phyloP scores from a whole-genome alignment of 164 flowering plant species.

The Santalum album region DNA sequence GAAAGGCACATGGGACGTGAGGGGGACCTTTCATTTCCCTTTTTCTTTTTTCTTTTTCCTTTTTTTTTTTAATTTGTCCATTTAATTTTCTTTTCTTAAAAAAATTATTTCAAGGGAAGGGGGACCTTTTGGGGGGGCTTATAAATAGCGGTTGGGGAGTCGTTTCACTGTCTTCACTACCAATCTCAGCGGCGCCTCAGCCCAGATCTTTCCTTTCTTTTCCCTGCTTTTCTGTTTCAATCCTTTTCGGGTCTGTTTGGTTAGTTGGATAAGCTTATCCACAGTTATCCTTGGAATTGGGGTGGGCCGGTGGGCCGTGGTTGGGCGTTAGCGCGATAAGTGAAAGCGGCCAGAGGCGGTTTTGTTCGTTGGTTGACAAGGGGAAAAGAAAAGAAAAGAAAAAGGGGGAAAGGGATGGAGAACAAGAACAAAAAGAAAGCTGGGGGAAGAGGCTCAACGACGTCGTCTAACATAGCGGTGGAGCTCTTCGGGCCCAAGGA shows the following conservation, averaged over 20 bases:
- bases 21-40: no score
- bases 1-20: no score
- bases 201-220: no score
- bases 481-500: slow-evolving; percentile 53
- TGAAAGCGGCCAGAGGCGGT: no score
- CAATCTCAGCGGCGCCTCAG: background rate
- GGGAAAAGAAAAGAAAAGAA: background rate
- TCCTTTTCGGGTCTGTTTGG: background rate
- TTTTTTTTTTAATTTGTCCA: no score
- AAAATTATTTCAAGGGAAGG: no score
- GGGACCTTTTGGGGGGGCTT: background rate
- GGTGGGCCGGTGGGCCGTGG: no score
- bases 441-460: slow-evolving; percentile 9
- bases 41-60: no score
- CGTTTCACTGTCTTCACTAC: background rate
- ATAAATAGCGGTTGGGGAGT: background rate
- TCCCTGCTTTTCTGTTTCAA: background rate
- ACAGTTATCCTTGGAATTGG: no score
- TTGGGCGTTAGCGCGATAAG: no score
- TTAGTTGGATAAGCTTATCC: background rate
- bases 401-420: background rate
- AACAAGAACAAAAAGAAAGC: background rate
- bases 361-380: background rate
- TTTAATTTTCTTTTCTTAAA: no score
- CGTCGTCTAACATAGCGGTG: slow-evolving; percentile 19